Conservation (phyloP, 352 stramenopile species). For the Globisporangium camurandrum region DNA sequence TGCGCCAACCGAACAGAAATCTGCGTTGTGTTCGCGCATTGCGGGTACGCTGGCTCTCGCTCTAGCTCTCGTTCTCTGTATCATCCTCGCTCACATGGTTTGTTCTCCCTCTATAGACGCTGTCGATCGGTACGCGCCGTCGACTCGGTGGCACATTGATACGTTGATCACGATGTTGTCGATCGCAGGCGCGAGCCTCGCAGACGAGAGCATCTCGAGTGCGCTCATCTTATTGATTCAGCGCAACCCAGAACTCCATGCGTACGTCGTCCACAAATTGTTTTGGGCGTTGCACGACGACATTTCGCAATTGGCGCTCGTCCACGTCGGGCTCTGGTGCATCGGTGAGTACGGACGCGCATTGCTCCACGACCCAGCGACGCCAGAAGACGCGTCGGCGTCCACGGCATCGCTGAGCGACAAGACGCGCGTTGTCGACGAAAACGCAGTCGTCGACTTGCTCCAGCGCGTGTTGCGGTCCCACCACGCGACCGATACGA, state of each 20-base stretch:
- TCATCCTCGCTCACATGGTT: not conserved
- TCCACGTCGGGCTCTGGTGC: constrained; percentile 98
- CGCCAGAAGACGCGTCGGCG: constrained; percentile 28
- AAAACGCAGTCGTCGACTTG: constrained; percentile 60
- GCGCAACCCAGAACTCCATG: constrained; percentile 82
- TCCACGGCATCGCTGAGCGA: constrained; percentile 47
- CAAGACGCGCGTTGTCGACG: constrained; percentile 62
- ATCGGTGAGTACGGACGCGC: constrained; percentile 96
- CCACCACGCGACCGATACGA: constrained; percentile 77
- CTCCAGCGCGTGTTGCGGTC: constrained; percentile 76
- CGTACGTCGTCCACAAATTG: constrained; percentile 97
- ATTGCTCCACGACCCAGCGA: constrained; percentile 64
- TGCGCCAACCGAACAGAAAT: constrained; percentile 92
- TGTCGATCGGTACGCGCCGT: constrained; percentile 77
- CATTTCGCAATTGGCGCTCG: constrained; percentile 90
- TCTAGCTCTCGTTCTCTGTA: not conserved
- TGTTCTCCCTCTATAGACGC: constrained; percentile 33
- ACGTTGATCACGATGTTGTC: constrained; percentile 98
- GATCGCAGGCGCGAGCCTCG: constrained; percentile 92
- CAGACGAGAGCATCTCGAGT: constrained; percentile 90
- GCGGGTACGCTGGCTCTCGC: constrained; percentile 51
- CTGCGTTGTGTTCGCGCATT: constrained; percentile 93
- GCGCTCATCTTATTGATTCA: constrained; percentile 96
- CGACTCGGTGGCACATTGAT: constrained; percentile 91
- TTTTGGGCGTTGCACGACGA: constrained; percentile 95